Base-by-base conservation (phyloP, 139 green algal genomes). In the Protoeuglena noctilucae region DNA sequence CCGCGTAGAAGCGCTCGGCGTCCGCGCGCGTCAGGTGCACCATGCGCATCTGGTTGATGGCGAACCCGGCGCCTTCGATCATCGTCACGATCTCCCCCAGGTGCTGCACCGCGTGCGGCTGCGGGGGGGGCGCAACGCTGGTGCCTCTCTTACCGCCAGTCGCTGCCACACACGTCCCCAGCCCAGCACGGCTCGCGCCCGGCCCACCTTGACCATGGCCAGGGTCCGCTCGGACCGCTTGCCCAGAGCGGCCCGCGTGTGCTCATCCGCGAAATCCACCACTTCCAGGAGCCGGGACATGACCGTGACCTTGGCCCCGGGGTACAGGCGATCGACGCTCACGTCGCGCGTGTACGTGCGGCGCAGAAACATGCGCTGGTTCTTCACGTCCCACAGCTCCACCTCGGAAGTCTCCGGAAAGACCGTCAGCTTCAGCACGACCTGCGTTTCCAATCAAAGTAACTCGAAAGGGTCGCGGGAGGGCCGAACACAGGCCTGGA, bases 141-240 rank as follows among this genome's bases (percentile, higher is more conserved):
- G n/a, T n/a, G n/a, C n/a, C n/a, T n/a, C n/a, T n/a, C n/a, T n/a
- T n/a, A n/a, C n/a, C n/a, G n/a, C n/a, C n/a, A n/a, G n/a, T n/a
- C n/a, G n/a, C n/a, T n/a, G n/a, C n/a, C n/a, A n/a, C n/a, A n/a
- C n/a, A n/a, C n/a, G n/a, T n/a, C n/a, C n/a, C n/a, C n/a, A n/a
- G n/a, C n/a, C n/a, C n/a, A n/a, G n/a, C n/a, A n/a, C n/a, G n/a
- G n/a, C n/a, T n/a, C n/a, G n/a, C n/a, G n/a, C n/a, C n/a, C n/a
- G n/a, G n/a, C n/a, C n/a, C n/a, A n/a, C n/a, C n/a, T 89, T 88
- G 22, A 93, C 61, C 62, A 93, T 77, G 2, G 71, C 82, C 3
- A 86, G 60, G 0, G 81, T 88, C 56, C 78, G 86, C 68, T 45
- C 25, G 23, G 16, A 22, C 19, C 14, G 26, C 50, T 56, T 24